These are phyloP conservation scores for Piper longum DNA, from an alignment of 164 flowering plant species.

Conservation along the genomic window DNA sequence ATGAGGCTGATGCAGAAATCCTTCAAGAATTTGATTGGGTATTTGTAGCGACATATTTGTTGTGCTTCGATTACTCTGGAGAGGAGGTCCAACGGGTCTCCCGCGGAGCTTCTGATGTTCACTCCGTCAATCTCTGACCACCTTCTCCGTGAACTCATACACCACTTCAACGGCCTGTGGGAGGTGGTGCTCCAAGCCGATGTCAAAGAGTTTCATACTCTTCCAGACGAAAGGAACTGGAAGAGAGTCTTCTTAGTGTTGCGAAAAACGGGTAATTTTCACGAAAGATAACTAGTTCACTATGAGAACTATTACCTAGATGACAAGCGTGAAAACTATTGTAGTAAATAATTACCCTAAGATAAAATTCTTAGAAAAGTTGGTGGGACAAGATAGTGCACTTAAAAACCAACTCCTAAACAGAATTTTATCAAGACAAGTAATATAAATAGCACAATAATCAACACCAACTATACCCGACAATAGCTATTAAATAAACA, in stretches of 20 bases:
- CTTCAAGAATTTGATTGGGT: slow-evolving; percentile 14
- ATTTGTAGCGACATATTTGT: slow-evolving; percentile 1
- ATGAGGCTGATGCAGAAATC: slow-evolving; percentile 18
- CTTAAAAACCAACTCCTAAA: too few relatives aligned
- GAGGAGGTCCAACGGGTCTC: slow-evolving; percentile 1
- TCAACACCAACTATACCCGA: too few relatives aligned
- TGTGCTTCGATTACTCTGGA: slow-evolving; percentile 3
- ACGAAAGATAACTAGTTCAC: too few relatives aligned
- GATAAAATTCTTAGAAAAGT: too few relatives aligned
- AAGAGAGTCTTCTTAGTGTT: slow-evolving; percentile 12
- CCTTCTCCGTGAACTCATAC: not conserved
- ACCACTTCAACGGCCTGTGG: not conserved
- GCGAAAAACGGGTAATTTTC: too few relatives aligned
- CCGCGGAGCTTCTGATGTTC: not conserved
- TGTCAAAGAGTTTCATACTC: slow-evolving; percentile 15
- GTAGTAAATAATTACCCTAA: too few relatives aligned
- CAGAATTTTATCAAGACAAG: too few relatives aligned
- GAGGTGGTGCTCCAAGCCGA: slow-evolving; percentile 15
- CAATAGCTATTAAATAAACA: too few relatives aligned
- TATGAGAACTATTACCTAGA: too few relatives aligned
- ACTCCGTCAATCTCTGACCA: not conserved
- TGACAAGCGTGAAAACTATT: too few relatives aligned
- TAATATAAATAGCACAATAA: too few relatives aligned
- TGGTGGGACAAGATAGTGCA: too few relatives aligned
- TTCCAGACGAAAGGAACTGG: slow-evolving; percentile 23